Conservation (phyloP, 2,329 filamentous ascomycete species). For the Leptographium wingfieldii region DNA sequence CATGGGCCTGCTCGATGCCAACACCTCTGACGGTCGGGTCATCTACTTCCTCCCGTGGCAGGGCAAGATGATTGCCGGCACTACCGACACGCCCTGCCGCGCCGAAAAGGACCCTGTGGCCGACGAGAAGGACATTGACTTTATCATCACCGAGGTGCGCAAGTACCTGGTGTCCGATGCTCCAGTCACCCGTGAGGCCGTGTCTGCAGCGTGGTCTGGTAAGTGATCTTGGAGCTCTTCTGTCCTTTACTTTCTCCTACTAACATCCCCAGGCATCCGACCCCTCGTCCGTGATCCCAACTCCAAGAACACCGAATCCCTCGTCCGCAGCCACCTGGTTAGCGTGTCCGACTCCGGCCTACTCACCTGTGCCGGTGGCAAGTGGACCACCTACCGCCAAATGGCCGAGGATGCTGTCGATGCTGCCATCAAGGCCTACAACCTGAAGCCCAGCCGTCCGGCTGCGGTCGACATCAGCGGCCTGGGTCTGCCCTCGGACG, state of each 20-base stretch:
- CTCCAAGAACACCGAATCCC: slow-evolving; percentile 68
- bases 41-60: slow-evolving; percentile 84
- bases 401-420: slow-evolving; percentile 82
- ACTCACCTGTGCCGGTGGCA: slow-evolving; percentile 69
- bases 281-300: slow-evolving; percentile 71
- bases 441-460: slow-evolving; percentile 36
- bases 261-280: slow-evolving; percentile 37
- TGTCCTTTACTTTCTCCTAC: background rate
- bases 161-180: slow-evolving; percentile 66
- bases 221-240: background rate
- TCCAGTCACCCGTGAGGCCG: slow-evolving; percentile 59
- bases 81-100: slow-evolving; percentile 60
- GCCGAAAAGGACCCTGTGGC: slow-evolving; percentile 59
- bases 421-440: slow-evolving; percentile 56
- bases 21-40: slow-evolving; percentile 69
- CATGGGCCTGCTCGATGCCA: slow-evolving; percentile 70
- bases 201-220: slow-evolving; percentile 64
- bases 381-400: slow-evolving; percentile 81
- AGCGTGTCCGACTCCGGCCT: slow-evolving; percentile 62
- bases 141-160: slow-evolving; percentile 67
- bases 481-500: slow-evolving; percentile 33
- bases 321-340: slow-evolving; percentile 71
- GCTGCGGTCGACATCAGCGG: slow-evolving; percentile 54
- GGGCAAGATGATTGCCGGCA: slow-evolving; percentile 74
- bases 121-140: slow-evolving; percentile 65